phyloP scores from a whole-genome alignment of 495 filamentous ascomycete species.

The Cercophora samala region DNA sequence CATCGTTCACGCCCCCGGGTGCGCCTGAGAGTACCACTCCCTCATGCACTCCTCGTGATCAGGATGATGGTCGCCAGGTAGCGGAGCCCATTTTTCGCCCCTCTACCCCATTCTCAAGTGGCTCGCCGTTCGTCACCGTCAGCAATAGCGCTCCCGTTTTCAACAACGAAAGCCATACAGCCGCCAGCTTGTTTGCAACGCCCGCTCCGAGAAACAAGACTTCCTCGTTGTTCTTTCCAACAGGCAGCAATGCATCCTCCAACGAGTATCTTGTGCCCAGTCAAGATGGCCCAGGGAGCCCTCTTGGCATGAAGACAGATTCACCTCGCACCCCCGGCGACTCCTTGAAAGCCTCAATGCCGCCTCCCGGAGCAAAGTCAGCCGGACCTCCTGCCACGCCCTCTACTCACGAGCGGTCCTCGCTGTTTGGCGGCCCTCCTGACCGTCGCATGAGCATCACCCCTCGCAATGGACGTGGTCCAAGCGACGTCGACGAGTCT shows the following conservation, averaged over 20 bases:
- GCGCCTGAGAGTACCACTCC: conserved; percentile 27
- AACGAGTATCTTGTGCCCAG: conserved; percentile 42
- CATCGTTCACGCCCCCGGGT: conserved; percentile 31
- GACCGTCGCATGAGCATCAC: conserved; percentile 46
- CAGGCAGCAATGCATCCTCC: conserved; percentile 26
- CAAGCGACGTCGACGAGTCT: conserved; percentile 65
- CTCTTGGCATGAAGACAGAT: conserved; percentile 47
- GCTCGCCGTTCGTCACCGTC: conserved; percentile 13
- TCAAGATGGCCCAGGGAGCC: conserved; percentile 47
- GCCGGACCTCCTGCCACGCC: conserved; percentile 67
- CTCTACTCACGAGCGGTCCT: conserved; percentile 54
- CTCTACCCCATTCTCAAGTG: conserved; percentile 21
- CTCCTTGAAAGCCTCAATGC: conserved; percentile 59
- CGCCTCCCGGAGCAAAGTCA: conserved; percentile 59
- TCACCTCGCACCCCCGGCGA: conserved; percentile 82
- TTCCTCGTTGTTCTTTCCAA: conserved; percentile 13
- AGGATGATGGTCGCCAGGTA: conserved; percentile 21
- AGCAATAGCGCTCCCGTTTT: conserved; percentile 19
- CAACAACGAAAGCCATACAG: conserved; percentile 16
- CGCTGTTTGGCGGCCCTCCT: conserved; percentile 45
- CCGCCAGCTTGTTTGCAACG: conserved; percentile 19
- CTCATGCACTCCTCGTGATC: conserved; percentile 27
- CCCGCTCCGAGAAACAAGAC: conserved; percentile 16
- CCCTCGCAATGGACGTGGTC: conserved; percentile 52
- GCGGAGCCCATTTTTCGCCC: conserved; percentile 21